Evolutionary conservation across 441 rosid species (phyloP).

Genomic region (Jatropha podagrica): DNA sequence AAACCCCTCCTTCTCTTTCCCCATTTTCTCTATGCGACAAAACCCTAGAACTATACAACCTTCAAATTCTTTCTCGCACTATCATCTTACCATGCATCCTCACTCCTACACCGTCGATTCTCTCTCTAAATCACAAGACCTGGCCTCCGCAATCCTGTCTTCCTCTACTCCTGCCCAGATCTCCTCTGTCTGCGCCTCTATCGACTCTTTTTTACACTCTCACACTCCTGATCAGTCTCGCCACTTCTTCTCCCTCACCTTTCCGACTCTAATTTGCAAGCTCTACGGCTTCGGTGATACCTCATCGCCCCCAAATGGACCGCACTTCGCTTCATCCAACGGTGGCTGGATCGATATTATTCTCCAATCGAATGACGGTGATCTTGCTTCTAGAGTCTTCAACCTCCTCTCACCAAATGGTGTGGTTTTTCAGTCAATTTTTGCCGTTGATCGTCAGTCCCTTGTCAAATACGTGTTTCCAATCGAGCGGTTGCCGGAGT

Average conservation of each 20-base stretch:
- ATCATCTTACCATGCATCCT: constrained; percentile 44
- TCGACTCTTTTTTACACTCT: constrained; percentile 58
- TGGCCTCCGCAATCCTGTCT: constrained; percentile 57
- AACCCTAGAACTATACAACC: constrained; percentile 14
- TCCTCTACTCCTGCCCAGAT: constrained; percentile 62
- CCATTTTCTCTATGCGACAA: constrained; percentile 12
- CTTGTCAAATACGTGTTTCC: constrained; percentile 85
- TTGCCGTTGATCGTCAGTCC: constrained; percentile 63
- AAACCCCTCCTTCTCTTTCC: constrained; percentile 2
- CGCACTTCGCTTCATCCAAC: constrained; percentile 24
- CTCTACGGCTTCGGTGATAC: constrained; percentile 72
- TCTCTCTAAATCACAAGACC: constrained; percentile 60
- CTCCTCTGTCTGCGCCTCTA: constrained; percentile 57
- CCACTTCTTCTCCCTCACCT: constrained; percentile 73
- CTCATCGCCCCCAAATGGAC: constrained; percentile 18
- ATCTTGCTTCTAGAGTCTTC: constrained; percentile 50
- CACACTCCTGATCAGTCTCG: constrained; percentile 77
- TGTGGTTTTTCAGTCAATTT: constrained; percentile 51
- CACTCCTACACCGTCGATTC: constrained; percentile 74
- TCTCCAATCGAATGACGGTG: constrained; percentile 39
- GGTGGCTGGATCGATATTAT: constrained; percentile 74
- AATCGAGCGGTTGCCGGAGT: constrained; percentile 68
- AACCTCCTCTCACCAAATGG: constrained; percentile 60
- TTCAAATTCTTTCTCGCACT: not conserved
- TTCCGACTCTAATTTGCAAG: constrained; percentile 66